Percentiles rank a stretch among this genome's conserved stretches.
Evolutionary conservation across 306 rosid species (phyloP).

Genomic region (Rubus parviflorus): DNA sequence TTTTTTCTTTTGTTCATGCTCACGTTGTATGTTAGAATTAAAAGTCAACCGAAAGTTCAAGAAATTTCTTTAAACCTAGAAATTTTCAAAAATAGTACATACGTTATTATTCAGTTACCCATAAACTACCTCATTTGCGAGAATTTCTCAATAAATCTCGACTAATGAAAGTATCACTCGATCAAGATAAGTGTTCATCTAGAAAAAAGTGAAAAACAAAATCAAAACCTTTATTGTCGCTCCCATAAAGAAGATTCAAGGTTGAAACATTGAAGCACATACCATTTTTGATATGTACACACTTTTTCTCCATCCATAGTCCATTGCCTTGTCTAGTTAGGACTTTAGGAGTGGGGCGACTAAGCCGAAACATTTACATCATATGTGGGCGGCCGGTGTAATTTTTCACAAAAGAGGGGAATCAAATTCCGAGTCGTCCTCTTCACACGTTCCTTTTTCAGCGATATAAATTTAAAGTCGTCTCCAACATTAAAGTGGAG

Average conservation of each 20-base stretch:
- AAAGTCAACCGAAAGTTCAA: too few relatives aligned
- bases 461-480: not conserved
- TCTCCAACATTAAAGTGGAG: slow-evolving; percentile 9
- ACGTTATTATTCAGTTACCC: too few relatives aligned
- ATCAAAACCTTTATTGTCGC: too few relatives aligned
- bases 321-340: not conserved
- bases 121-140: not conserved
- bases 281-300: not conserved
- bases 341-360: not conserved
- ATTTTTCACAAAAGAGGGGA: not conserved
- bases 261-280: too few relatives aligned
- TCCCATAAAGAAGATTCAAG: too few relatives aligned
- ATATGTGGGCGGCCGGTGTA: not conserved
- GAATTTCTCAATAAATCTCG: not conserved
- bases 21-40: too few relatives aligned
- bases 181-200: too few relatives aligned
- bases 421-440: not conserved
- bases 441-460: not conserved
- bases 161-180: too few relatives aligned
- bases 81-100: too few relatives aligned
- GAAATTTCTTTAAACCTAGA: too few relatives aligned
- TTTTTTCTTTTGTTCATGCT: not conserved
- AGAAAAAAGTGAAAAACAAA: too few relatives aligned
- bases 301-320: not conserved
- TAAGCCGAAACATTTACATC: too few relatives aligned